These are phyloP conservation scores for Myriosclerotinia scirpicola DNA, from an alignment of 2,329 filamentous ascomycete genomes.

Conservation along the genomic window DNA sequence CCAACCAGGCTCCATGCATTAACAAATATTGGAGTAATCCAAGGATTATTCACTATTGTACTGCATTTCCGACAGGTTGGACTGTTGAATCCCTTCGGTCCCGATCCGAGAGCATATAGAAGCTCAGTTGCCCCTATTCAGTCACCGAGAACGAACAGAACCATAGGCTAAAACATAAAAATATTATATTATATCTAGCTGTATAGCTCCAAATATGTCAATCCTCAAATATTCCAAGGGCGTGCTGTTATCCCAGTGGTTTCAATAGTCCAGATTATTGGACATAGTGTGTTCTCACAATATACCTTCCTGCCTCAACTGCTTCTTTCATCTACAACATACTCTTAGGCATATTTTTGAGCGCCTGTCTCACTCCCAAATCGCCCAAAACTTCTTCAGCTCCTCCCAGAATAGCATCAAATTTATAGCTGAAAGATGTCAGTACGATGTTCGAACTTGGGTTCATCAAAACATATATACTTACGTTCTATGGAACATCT, in stretches of 20 bases:
- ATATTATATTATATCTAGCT: neutral
- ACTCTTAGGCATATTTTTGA: slow-evolving; percentile 81
- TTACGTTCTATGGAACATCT: slow-evolving; percentile 75
- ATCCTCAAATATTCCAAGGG: neutral
- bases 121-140: neutral
- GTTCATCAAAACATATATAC: slow-evolving; percentile 41
- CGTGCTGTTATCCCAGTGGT: neutral
- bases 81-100: neutral
- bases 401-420: slow-evolving; percentile 74
- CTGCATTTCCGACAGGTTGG: neutral
- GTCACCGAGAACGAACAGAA: neutral
- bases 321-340: slow-evolving; percentile 58
- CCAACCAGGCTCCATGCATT: too few species aligned
- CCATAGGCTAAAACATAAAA: neutral
- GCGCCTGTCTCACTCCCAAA: slow-evolving; percentile 78
- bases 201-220: neutral
- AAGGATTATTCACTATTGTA: neutral
- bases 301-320: too few species aligned
- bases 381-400: slow-evolving; percentile 82
- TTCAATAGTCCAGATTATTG: too few species aligned
- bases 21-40: too few species aligned
- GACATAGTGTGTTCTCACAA: too few species aligned
- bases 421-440: slow-evolving; percentile 53
- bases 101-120: too few species aligned
- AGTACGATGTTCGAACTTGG: neutral